Conservation (phyloP, 768 basidiomycete species). For the Rossbeevera mucosa region DNA sequence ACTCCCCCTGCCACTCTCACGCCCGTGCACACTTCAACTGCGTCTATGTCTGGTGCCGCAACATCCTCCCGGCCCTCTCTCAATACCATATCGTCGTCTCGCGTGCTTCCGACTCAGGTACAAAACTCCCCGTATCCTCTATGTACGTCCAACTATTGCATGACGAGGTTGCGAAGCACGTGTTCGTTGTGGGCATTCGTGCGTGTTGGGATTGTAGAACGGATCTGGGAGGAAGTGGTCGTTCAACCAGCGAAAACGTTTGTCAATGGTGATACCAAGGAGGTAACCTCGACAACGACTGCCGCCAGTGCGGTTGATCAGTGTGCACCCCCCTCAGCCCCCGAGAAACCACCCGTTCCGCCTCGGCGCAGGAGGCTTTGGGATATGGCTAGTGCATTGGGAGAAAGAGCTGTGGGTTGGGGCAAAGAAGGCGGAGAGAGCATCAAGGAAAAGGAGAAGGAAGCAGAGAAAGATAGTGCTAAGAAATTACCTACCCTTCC, state of each 20-base stretch:
- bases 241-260: slow-evolving; percentile 29
- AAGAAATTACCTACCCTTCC: slow-evolving; percentile 20
- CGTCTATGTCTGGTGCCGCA: slow-evolving; percentile 32
- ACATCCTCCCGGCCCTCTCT: slow-evolving; percentile 15
- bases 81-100: slow-evolving; percentile 43
- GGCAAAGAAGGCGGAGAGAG: slow-evolving; percentile 33
- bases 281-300: neutral
- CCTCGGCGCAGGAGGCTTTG: slow-evolving; percentile 60
- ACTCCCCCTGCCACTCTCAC: slow-evolving; percentile 20
- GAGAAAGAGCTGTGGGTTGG: slow-evolving; percentile 59
- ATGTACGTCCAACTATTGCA: slow-evolving; percentile 82
- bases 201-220: slow-evolving; percentile 74
- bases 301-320: neutral
- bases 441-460: slow-evolving; percentile 35
- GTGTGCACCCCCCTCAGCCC: slow-evolving; percentile 2
- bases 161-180: slow-evolving; percentile 76
- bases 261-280: slow-evolving; percentile 9
- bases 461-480: slow-evolving; percentile 31
- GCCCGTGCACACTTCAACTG: slow-evolving; percentile 23
- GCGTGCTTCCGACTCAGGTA: slow-evolving; percentile 20
- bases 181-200: slow-evolving; percentile 90
- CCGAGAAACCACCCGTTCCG: slow-evolving; percentile 56
- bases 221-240: slow-evolving; percentile 83
- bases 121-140: slow-evolving; percentile 52
- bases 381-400: slow-evolving; percentile 62